phyloP scores from a whole-genome alignment of 352 stramenopile genomes.

The Globisporangium okanoganense region DNA sequence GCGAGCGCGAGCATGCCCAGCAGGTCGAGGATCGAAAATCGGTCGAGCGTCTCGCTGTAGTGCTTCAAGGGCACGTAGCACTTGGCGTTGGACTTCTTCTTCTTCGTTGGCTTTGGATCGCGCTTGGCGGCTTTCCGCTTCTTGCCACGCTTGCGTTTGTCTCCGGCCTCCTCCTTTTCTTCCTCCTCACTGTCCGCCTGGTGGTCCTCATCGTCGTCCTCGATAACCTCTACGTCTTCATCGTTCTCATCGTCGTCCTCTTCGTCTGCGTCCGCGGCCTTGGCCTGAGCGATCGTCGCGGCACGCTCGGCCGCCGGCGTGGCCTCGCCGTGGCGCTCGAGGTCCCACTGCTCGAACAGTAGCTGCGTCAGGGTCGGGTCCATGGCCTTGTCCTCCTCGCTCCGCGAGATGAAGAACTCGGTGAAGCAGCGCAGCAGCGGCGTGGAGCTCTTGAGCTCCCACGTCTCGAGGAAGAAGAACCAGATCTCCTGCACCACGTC shows the following conservation, averaged over 20 bases:
- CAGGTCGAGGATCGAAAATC: conserved; percentile 55
- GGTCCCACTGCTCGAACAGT: conserved; percentile 72
- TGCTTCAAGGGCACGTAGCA: neutral
- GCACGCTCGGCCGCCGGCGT: neutral
- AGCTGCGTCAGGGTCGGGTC: conserved; percentile 52
- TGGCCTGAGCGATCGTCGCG: neutral
- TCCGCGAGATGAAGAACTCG: conserved; percentile 46
- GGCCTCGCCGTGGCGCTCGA: conserved; percentile 29
- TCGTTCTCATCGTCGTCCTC: neutral
- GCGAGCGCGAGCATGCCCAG: conserved; percentile 59
- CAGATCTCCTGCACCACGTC: conserved; percentile 55
- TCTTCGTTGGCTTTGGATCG: neutral
- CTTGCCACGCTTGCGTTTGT: neutral
- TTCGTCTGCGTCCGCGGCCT: neutral
- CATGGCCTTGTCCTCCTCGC: conserved; percentile 33
- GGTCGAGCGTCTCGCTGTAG: conserved; percentile 24
- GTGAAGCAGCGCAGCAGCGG: conserved; percentile 72
- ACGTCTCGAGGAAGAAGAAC: conserved; percentile 65
- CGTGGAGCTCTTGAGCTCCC: conserved; percentile 49
- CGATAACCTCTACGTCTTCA: neutral
- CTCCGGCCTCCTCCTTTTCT: conserved; percentile 1
- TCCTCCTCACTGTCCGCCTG: neutral
- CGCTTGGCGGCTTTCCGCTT: neutral
- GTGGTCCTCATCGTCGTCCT: too few relatives aligned
- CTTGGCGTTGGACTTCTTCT: neutral